Conservation (phyloP, 768 basidiomycete genomes). For the Paxillus ammoniavirescens region DNA sequence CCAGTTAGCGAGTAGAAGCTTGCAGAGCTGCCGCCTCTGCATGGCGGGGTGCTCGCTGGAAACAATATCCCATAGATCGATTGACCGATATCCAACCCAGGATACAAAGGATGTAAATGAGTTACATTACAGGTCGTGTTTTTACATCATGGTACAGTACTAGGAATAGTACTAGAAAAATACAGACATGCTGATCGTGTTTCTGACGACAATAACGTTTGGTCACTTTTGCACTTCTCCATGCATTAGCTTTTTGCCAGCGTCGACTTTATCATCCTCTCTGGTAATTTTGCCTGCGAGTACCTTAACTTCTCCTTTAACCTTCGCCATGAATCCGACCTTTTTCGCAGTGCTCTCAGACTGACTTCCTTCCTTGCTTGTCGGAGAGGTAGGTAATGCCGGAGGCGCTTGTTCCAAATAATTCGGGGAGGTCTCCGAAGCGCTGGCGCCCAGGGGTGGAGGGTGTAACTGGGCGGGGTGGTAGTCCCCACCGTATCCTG, state of each 20-base stretch:
- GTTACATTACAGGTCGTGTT: too few species aligned
- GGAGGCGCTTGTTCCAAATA: not conserved
- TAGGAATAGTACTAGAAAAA: not conserved
- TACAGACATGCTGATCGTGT: not conserved
- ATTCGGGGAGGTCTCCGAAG: not conserved
- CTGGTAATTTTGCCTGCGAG: constrained; percentile 30
- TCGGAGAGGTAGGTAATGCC: too few species aligned
- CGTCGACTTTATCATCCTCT: constrained; percentile 27
- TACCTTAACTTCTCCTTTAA: constrained; percentile 35
- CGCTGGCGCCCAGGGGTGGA: constrained; percentile 19
- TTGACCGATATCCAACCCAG: too few species aligned
- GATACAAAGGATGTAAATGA: too few species aligned
- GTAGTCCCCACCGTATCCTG: constrained; percentile 18
- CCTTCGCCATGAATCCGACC: constrained; percentile 26
- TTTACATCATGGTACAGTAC: not conserved
- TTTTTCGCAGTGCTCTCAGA: constrained; percentile 17
- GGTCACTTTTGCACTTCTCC: constrained; percentile 16
- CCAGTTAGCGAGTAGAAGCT: not conserved
- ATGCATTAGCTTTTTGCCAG: constrained; percentile 28
- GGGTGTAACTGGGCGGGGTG: constrained; percentile 31
- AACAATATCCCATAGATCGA: too few species aligned
- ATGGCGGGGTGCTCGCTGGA: too few species aligned
- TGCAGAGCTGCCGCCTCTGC: too few species aligned
- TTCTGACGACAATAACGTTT: not conserved
- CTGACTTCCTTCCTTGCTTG: not conserved